Evolutionary conservation across 2,329 filamentous ascomycete genomes (phyloP).

Genomic region (Calcarisporium arbuscula): DNA sequence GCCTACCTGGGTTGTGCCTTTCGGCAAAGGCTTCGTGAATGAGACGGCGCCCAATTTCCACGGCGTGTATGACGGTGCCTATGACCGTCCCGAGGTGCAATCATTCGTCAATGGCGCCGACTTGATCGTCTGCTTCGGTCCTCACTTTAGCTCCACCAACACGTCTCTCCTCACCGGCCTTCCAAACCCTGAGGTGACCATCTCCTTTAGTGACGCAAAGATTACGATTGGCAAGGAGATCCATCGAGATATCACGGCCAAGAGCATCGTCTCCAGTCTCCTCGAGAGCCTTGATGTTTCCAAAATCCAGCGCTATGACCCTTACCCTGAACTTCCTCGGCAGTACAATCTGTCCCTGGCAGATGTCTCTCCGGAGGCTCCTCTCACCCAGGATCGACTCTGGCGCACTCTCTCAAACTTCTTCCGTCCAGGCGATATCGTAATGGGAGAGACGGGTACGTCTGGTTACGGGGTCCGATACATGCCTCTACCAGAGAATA

Average conservation of each 20-base stretch:
- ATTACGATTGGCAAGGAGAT: slow-evolving; percentile 23
- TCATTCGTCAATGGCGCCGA: slow-evolving; percentile 35
- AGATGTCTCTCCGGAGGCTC: slow-evolving; percentile 19
- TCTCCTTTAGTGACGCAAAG: slow-evolving; percentile 25
- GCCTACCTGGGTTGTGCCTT: slow-evolving; percentile 40
- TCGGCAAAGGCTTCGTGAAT: slow-evolving; percentile 44
- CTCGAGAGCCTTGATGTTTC: slow-evolving; percentile 15
- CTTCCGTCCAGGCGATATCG: slow-evolving; percentile 45
- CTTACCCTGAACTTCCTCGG: slow-evolving; percentile 21
- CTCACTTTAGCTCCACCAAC: slow-evolving; percentile 41
- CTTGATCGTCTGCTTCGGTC: slow-evolving; percentile 38
- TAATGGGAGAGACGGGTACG: slow-evolving; percentile 54
- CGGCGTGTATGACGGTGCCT: slow-evolving; percentile 40
- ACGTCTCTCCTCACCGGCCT: slow-evolving; percentile 30
- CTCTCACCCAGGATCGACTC: slow-evolving; percentile 41
- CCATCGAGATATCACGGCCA: slow-evolving; percentile 21
- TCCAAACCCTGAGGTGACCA: slow-evolving; percentile 24
- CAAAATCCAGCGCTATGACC: slow-evolving; percentile 16
- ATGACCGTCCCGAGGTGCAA: slow-evolving; percentile 26
- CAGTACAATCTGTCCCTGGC: slow-evolving; percentile 13
- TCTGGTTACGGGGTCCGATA: slow-evolving; percentile 46
- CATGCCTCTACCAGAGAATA: slow-evolving; percentile 41
- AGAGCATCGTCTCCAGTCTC: slow-evolving; percentile 15
- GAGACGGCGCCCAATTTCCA: slow-evolving; percentile 40
- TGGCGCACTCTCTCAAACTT: slow-evolving; percentile 41